Conservation (phyloP, 1,139 yeast genomes). For the Debaryomyces robertsiae region DNA sequence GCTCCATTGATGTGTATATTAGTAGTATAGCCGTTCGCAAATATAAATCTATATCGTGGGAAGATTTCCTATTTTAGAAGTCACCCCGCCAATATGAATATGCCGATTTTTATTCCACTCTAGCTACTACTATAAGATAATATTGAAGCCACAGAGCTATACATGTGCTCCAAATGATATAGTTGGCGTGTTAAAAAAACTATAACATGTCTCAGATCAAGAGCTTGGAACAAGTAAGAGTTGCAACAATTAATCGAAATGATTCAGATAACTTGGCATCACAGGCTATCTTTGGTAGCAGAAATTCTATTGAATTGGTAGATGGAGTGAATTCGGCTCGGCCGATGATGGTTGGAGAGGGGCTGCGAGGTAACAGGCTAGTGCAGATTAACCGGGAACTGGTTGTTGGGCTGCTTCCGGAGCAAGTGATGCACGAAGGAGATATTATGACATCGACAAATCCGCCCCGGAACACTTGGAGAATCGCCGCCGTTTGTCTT, state of each 20-base stretch:
- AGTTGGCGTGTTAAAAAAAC: not conserved
- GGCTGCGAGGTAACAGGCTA: slow-evolving; percentile 16
- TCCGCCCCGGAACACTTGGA: slow-evolving; percentile 47
- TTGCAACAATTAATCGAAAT: slow-evolving; percentile 15
- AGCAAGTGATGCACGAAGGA: slow-evolving; percentile 12
- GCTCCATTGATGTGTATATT: slow-evolving; percentile 2
- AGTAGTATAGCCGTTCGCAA: slow-evolving; percentile 2
- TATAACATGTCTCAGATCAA: slow-evolving; percentile 5
- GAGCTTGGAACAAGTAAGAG: slow-evolving; percentile 13
- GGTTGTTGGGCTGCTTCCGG: slow-evolving; percentile 9
- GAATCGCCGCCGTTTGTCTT: slow-evolving; percentile 42
- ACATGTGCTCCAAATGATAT: not conserved
- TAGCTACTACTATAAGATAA: too few species aligned
- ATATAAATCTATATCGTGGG: not conserved
- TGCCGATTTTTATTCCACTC: too few species aligned
- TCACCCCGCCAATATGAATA: too few species aligned
- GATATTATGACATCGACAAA: slow-evolving; percentile 27
- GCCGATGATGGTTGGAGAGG: slow-evolving; percentile 16
- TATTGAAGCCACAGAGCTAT: not conserved
- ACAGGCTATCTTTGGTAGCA: slow-evolving; percentile 1
- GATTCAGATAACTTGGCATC: slow-evolving; percentile 12
- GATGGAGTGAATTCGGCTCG: slow-evolving; percentile 7
- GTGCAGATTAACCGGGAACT: slow-evolving; percentile 11
- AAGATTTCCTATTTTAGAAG: too few species aligned
- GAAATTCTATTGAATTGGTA: slow-evolving; percentile 3